Conservation (phyloP, 768 basidiomycete genomes). For the Galerina marginata region DNA sequence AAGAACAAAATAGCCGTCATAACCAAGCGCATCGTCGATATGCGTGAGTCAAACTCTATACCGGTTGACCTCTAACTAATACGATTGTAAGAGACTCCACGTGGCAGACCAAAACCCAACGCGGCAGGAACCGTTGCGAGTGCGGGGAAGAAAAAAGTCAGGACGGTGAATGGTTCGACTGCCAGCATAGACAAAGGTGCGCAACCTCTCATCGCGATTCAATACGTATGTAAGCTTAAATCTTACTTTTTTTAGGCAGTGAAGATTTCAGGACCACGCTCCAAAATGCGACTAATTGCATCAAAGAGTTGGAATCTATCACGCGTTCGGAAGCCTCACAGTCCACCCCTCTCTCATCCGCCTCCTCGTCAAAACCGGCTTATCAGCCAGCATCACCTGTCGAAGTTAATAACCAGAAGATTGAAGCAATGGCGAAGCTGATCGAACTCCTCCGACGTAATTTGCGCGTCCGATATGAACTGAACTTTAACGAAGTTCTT, state of each 20-base stretch:
- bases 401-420: constrained; percentile 59
- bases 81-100: constrained; percentile 35
- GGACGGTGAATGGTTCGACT: constrained; percentile 15
- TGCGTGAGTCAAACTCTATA: constrained; percentile 42
- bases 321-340: constrained; percentile 39
- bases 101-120: constrained; percentile 20
- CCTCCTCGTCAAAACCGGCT: constrained; percentile 35
- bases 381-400: constrained; percentile 34
- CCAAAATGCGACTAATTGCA: constrained; percentile 62
- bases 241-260: constrained; percentile 26
- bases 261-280: constrained; percentile 80
- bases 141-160: constrained; percentile 21
- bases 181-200: constrained; percentile 45
- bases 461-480: constrained; percentile 76
- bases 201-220: background rate
- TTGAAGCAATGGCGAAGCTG: constrained; percentile 69
- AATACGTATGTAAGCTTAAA: background rate
- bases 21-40: constrained; percentile 56
- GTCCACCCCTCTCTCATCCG: constrained; percentile 40
- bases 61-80: constrained; percentile 7
- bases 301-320: constrained; percentile 60
- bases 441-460: constrained; percentile 71
- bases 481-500: constrained; percentile 73
- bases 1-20: constrained; percentile 74
- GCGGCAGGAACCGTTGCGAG: constrained; percentile 7